Percentiles rank a stretch among this genome's conserved stretches.
phyloP scores from a whole-genome alignment of 129 eudicot species.

The Centrapalus pauciflorus region DNA sequence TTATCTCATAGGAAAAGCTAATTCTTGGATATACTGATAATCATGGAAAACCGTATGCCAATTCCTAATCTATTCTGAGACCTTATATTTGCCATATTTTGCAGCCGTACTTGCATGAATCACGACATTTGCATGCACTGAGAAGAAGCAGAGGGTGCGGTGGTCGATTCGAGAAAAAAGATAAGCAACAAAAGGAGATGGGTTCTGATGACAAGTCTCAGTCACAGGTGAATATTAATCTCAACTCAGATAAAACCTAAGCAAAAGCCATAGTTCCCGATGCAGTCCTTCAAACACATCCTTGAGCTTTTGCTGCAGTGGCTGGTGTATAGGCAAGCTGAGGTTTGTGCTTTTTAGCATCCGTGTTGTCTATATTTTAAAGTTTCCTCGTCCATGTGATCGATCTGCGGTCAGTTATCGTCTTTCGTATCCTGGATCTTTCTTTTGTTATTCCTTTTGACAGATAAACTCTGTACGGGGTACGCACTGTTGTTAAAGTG shows the following conservation, averaged over 20 bases:
- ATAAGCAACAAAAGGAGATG: constrained; percentile 50
- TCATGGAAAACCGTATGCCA: background rate
- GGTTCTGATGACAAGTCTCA: constrained; percentile 39
- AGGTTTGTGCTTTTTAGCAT: constrained; percentile 25
- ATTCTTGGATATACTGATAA: background rate
- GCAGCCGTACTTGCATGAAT: constrained; percentile 94
- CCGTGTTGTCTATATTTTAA: constrained; percentile 13
- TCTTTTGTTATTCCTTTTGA: background rate
- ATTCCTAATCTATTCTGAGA: too few species aligned
- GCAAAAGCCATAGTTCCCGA: background rate
- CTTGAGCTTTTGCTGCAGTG: constrained; percentile 14
- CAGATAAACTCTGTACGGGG: background rate
- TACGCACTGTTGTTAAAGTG: constrained; percentile 8
- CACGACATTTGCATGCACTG: constrained; percentile 85
- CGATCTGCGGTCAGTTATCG: background rate
- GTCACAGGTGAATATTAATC: constrained; percentile 52
- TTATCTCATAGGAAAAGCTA: background rate
- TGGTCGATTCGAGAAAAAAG: constrained; percentile 79
- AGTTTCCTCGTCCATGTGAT: constrained; percentile 9
- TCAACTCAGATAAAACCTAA: constrained; percentile 46
- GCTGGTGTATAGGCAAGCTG: constrained; percentile 29
- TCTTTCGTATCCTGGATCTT: constrained; percentile 1
- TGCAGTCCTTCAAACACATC: background rate
- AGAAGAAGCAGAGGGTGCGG: constrained; percentile 75
- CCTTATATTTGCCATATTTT: background rate